These are phyloP conservation scores for Begonia masoniana DNA, from an alignment of 306 rosid genomes.

Conservation along the genomic window DNA sequence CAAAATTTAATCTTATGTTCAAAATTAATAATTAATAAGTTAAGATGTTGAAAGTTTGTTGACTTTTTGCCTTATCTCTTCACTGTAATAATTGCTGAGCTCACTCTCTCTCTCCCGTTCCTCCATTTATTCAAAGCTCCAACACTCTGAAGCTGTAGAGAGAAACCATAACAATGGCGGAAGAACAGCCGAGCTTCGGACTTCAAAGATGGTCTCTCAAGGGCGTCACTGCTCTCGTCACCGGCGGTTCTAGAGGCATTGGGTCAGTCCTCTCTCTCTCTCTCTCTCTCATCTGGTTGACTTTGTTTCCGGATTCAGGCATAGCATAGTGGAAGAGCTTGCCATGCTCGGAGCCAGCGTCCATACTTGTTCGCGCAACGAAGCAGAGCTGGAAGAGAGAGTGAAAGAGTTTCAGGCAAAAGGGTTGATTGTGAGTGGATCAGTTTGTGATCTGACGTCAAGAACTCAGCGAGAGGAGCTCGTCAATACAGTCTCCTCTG, in stretches of 20 bases:
- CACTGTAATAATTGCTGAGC: no score
- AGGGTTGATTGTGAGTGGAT: constrained; percentile 28
- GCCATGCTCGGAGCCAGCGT: constrained; percentile 32
- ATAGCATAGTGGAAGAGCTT: constrained; percentile 36
- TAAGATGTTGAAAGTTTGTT: no score
- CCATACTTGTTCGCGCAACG: constrained; percentile 31
- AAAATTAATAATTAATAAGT: no score
- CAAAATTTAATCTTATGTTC: no score
- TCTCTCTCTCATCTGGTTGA: neutral
- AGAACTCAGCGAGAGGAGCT: constrained; percentile 22
- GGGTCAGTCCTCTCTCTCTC: constrained; percentile 12
- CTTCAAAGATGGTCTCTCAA: constrained; percentile 36
- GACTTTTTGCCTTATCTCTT: no score
- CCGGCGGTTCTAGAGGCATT: constrained; percentile 39
- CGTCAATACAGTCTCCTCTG: constrained; percentile 18
- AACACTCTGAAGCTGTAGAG: no score
- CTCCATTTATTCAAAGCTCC: no score
- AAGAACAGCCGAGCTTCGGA: constrained; percentile 7
- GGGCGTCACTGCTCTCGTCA: constrained; percentile 38
- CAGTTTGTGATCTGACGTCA: constrained; percentile 24
- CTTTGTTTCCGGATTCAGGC: constrained; percentile 7
- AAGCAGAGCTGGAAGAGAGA: constrained; percentile 15
- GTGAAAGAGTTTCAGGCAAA: constrained; percentile 24
- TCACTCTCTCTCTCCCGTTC: no score
- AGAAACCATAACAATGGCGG: constrained; percentile 2